phyloP scores from a whole-genome alignment of 768 basidiomycete genomes.

The Mycena amicta region DNA sequence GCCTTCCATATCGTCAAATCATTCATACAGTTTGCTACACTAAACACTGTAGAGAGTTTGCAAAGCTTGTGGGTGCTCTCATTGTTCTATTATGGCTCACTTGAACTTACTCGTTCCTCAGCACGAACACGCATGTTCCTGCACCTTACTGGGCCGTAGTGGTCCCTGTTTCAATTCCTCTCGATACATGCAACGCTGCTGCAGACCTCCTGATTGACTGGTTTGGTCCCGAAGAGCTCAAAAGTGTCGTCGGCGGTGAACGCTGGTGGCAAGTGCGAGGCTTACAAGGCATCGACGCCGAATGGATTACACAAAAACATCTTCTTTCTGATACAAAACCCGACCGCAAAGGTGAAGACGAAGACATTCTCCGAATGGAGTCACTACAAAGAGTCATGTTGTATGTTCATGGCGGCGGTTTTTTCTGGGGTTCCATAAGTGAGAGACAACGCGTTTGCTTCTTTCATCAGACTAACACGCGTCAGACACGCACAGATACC shows the following conservation, averaged over 20 bases:
- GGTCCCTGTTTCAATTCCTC: constrained; percentile 57
- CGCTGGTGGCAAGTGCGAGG: constrained; percentile 86
- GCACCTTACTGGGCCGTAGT: constrained; percentile 69
- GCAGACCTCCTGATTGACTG: constrained; percentile 71
- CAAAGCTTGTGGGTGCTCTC: too few relatives aligned
- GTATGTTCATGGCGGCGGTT: constrained; percentile 71
- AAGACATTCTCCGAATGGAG: constrained; percentile 52
- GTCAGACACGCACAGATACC: constrained; percentile 61
- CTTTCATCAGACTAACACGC: neutral
- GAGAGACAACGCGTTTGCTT: constrained; percentile 20
- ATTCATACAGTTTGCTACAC: constrained; percentile 65
- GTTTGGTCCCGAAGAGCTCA: constrained; percentile 72
- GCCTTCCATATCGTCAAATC: constrained; percentile 75
- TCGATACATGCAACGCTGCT: constrained; percentile 57
- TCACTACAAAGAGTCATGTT: constrained; percentile 60
- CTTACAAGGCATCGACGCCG: constrained; percentile 65
- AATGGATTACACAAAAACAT: constrained; percentile 60
- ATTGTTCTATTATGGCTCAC: constrained; percentile 41
- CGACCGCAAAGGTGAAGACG: constrained; percentile 38
- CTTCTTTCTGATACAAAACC: constrained; percentile 36
- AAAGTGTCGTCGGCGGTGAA: constrained; percentile 70
- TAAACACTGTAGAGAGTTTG: constrained; percentile 72
- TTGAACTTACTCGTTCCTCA: too few relatives aligned
- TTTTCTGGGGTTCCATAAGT: constrained; percentile 70
- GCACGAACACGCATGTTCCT: constrained; percentile 72